phyloP scores from a whole-genome alignment of 257 asterid genomes.

The Coffea eugenioides region DNA sequence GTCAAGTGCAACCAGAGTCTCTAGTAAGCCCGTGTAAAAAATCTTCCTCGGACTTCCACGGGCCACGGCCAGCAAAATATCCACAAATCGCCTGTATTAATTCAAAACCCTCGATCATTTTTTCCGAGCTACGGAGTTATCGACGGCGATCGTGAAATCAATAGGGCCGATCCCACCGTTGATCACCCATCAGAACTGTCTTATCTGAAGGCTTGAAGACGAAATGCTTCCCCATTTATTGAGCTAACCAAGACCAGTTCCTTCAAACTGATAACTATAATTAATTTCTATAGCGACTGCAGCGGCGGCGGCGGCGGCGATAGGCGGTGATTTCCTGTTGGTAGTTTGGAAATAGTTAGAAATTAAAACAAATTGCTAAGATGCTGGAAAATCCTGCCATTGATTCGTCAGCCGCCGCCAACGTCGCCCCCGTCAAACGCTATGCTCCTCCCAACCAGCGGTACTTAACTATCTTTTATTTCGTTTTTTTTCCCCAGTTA shows the following conservation, averaged over 20 bases:
- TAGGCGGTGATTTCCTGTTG: conserved; percentile 10
- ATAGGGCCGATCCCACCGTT: background rate
- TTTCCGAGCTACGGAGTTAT: conserved; percentile 10
- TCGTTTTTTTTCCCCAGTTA: background rate
- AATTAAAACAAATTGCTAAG: conserved; percentile 6
- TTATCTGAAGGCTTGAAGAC: conserved; percentile 1
- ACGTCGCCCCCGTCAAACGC: conserved; percentile 65
- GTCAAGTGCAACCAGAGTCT: background rate
- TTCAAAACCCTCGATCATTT: conserved; percentile 11
- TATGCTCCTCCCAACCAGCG: conserved; percentile 95
- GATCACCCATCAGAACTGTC: conserved; percentile 9
- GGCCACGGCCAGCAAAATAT: conserved; percentile 8
- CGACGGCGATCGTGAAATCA: conserved; percentile 1
- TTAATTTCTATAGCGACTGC: conserved; percentile 1
- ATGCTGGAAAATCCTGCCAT: conserved; percentile 77
- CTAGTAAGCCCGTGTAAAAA: conserved; percentile 9
- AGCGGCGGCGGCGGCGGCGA: conserved; percentile 26
- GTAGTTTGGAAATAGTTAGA: background rate
- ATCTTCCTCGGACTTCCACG: background rate
- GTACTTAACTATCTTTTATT: conserved; percentile 25
- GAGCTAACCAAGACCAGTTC: background rate
- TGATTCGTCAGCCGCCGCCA: conserved; percentile 56
- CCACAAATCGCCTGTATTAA: conserved; percentile 1
- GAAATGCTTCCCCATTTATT: conserved; percentile 11
- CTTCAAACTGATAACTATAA: background rate